Base-by-base conservation (phyloP, 352 stramenopile species). In the Globisporangium heterothallicum region DNA sequence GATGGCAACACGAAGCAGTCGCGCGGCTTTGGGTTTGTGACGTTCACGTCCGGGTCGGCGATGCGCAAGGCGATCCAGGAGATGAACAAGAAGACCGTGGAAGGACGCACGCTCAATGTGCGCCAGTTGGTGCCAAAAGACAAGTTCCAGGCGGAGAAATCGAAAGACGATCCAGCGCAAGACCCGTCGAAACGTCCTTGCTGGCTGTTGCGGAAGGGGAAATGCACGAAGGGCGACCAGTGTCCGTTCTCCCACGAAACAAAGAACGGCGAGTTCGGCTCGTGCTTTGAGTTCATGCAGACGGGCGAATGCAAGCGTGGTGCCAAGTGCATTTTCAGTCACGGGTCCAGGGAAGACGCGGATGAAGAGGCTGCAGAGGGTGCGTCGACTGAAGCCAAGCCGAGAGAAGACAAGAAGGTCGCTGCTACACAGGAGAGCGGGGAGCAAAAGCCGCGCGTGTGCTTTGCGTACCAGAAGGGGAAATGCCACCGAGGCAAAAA, bases 21-120 rank as follows among this genome's bases (percentile, higher is more conserved):
- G 41, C 72, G 72, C 6, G 83, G 78, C 58, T 92, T 94, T 56
- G 83, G 80, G 45, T 94, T 92, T 48, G 83, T 94, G 47, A 89
- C 82, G 24, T 94, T 88, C 69, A 84, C 76, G 35, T 68, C 73
- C 13, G 63, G 64, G 36, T 82, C 82, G 7, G 67, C 80, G 22
- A 89, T 88, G 72, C 74, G 78, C 24, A 69, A 70, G 10, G 83
- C 79, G 21, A 84, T 93, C 43, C 78, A 85, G 36, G 66, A 72
- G 19, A 88, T 89, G 74, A 73, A 93, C 69, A 71, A 79, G 64
- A 88, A 85, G 53, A 63, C 76, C 42, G 36, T 92, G 3, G 65
- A 89, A 41, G 80, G 78, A 9, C 78, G 80, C 40, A 81, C 73
- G n/a, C 53, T 92, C 3, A 89, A 86, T 36, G 80, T 92, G 55